Evolutionary conservation across 768 basidiomycete species (phyloP).

Genomic region (Tulasnella sp.): DNA sequence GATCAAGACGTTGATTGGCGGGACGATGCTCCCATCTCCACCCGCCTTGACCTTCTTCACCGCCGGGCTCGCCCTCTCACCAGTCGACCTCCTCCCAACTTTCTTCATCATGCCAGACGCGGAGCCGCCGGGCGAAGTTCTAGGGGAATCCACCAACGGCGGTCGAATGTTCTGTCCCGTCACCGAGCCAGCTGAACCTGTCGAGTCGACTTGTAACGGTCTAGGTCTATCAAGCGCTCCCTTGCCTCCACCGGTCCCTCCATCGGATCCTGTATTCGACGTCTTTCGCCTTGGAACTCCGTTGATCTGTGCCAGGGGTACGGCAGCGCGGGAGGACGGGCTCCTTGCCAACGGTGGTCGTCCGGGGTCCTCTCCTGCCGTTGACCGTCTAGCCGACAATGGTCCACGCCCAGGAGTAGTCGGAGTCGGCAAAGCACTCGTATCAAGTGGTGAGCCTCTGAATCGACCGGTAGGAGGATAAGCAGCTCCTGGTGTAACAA

Average conservation of each 20-base stretch:
- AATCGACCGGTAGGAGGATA: neutral
- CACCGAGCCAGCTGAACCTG: neutral
- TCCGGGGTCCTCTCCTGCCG: conserved; percentile 7
- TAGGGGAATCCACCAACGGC: neutral
- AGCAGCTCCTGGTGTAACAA: neutral
- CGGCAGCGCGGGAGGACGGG: neutral
- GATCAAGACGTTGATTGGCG: conserved; percentile 95
- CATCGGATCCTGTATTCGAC: neutral
- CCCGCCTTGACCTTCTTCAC: conserved; percentile 40
- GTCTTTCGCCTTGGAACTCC: neutral
- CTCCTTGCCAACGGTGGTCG: neutral
- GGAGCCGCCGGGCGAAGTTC: neutral
- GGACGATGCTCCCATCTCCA: conserved; percentile 64
- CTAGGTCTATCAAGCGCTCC: neutral
- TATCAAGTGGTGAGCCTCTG: neutral
- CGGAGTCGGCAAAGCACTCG: neutral
- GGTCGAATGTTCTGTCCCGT: neutral
- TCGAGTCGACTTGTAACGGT: neutral
- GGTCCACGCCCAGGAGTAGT: neutral
- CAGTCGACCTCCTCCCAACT: conserved; percentile 4
- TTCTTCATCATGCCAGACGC: neutral
- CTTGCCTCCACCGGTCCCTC: neutral
- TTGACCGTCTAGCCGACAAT: neutral
- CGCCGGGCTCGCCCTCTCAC: conserved; percentile 16
- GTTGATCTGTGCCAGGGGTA: neutral